phyloP scores from a whole-genome alignment of 331 rosid species.

The Pyrus hybrid region DNA sequence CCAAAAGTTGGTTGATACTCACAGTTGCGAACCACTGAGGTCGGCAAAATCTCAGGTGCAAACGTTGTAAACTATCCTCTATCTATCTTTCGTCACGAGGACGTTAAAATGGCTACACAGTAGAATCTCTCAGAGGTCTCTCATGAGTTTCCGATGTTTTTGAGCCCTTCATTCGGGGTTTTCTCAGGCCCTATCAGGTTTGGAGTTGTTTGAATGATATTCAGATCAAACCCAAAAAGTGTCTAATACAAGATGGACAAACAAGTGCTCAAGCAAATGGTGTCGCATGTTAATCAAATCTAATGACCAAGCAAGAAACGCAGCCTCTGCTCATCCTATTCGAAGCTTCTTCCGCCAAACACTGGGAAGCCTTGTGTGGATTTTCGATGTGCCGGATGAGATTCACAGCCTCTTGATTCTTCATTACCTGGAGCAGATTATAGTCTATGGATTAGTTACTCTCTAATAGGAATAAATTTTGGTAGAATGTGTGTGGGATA shows the following conservation, averaged over 20 bases:
- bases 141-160: too few relatives aligned
- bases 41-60: too few relatives aligned
- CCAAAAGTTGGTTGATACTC: too few relatives aligned
- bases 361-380: conserved; percentile 71
- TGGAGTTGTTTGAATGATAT: background rate
- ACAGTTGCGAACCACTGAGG: too few relatives aligned
- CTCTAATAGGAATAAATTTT: background rate
- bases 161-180: too few relatives aligned
- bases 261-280: background rate
- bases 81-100: too few relatives aligned
- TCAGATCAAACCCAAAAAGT: background rate
- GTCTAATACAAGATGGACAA: background rate
- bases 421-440: conserved; percentile 52
- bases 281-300: conserved; percentile 40
- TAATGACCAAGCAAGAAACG: conserved; percentile 76
- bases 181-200: too few relatives aligned
- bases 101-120: too few relatives aligned
- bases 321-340: conserved; percentile 67
- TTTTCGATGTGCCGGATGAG: conserved; percentile 63
- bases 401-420: conserved; percentile 83
- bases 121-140: too few relatives aligned
- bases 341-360: conserved; percentile 70
- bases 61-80: too few relatives aligned
- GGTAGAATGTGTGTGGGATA: background rate
- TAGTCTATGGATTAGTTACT: background rate